phyloP scores from a whole-genome alignment of 176 grass and related monocot species.

The Alopecurus myosuroides region DNA sequence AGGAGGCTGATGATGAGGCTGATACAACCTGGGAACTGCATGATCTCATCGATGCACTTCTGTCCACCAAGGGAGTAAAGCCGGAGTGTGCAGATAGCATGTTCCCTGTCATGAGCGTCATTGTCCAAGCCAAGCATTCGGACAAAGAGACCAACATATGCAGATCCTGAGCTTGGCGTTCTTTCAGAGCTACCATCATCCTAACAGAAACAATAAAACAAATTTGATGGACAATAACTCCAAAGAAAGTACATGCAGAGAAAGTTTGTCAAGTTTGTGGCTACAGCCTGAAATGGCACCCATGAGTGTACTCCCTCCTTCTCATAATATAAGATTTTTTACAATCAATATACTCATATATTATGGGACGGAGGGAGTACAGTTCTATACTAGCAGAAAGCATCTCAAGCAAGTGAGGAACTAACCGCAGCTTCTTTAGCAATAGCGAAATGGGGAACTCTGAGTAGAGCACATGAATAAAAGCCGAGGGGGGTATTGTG shows the following conservation, averaged over 20 bases:
- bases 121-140: constrained; percentile 83
- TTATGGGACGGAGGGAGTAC: too few species aligned
- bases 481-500: neutral
- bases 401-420: neutral
- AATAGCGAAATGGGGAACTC: neutral
- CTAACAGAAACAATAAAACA: constrained; percentile 33
- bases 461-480: neutral
- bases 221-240: neutral
- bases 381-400: neutral
- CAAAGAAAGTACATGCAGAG: neutral
- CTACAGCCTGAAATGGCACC: neutral
- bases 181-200: constrained; percentile 34
- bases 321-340: too few species aligned
- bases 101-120: constrained; percentile 57
- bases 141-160: constrained; percentile 73
- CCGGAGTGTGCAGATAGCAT: constrained; percentile 54
- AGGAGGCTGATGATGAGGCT: constrained; percentile 56
- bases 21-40: constrained; percentile 66
- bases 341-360: too few species aligned
- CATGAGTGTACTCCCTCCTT: neutral
- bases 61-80: constrained; percentile 59
- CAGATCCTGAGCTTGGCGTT: constrained; percentile 16
- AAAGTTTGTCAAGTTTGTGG: neutral
- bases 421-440: neutral
- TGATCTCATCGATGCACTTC: constrained; percentile 61